Evolutionary conservation across 345 rosid species (phyloP).

Genomic region (Syzygium grande): DNA sequence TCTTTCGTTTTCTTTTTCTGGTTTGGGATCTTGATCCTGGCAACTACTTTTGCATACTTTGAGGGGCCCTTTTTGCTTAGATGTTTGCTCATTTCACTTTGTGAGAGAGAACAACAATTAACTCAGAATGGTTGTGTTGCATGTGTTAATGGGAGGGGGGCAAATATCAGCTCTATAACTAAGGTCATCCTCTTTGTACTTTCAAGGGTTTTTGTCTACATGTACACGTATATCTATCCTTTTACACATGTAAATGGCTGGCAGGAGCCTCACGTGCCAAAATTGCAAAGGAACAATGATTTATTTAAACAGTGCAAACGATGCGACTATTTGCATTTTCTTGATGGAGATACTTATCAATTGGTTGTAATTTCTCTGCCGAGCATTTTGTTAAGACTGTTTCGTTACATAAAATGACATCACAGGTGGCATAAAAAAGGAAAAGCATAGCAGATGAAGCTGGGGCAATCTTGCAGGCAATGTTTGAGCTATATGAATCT

Average conservation of each 20-base stretch:
- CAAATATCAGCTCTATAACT: background rate
- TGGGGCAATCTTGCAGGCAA: conserved; percentile 56
- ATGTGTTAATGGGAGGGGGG: background rate
- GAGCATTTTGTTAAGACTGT: background rate
- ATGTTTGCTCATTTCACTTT: background rate
- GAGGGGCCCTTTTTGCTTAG: background rate
- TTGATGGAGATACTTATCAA: background rate
- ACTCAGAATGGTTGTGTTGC: background rate
- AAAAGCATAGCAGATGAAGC: conserved; percentile 84
- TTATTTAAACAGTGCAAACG: background rate
- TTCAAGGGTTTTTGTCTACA: background rate
- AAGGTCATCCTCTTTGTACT: background rate
- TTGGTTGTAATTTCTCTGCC: background rate
- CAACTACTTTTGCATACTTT: background rate
- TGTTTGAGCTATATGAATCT: too few relatives aligned
- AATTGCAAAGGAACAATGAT: background rate
- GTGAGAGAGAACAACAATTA: background rate
- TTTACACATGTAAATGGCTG: background rate
- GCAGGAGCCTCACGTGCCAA: background rate
- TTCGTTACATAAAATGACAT: background rate
- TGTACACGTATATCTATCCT: background rate
- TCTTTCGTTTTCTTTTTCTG: background rate
- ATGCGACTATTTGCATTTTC: background rate
- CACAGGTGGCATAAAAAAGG: conserved; percentile 88
- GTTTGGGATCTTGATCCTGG: background rate